phyloP scores from a whole-genome alignment of 2,329 filamentous ascomycete genomes.

The Purpureocillium takamizusanense region DNA sequence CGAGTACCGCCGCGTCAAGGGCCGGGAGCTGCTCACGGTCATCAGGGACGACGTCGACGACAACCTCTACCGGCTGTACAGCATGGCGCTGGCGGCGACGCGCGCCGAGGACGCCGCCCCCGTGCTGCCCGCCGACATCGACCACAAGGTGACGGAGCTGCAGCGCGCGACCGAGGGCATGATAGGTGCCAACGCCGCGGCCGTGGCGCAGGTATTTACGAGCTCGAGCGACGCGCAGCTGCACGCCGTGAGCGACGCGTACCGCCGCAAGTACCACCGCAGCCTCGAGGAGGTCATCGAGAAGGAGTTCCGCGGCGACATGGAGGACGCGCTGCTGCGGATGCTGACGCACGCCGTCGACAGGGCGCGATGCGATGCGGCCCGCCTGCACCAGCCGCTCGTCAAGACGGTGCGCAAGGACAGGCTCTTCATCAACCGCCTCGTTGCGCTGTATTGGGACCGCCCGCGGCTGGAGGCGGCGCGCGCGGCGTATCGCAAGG shows the following conservation, averaged over 20 bases:
- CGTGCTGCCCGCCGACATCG: constrained; percentile 17
- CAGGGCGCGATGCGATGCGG: constrained; percentile 15
- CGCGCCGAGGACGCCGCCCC: constrained; percentile 19
- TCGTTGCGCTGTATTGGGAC: constrained; percentile 16
- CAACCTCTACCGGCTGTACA: constrained; percentile 20
- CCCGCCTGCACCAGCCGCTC: constrained; percentile 14
- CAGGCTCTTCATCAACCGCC: constrained; percentile 20
- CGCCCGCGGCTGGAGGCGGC: background rate
- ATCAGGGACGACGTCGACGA: constrained; percentile 22
- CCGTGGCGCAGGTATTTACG: constrained; percentile 22
- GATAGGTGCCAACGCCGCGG: constrained; percentile 18
- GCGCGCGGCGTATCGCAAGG: constrained; percentile 6
- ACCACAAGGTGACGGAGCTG: constrained; percentile 21
- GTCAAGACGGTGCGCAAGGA: constrained; percentile 18
- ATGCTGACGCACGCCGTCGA: constrained; percentile 17
- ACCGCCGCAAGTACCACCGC: constrained; percentile 22
- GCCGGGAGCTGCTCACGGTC: constrained; percentile 18
- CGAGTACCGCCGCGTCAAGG: constrained; percentile 18
- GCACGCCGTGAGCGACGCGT: constrained; percentile 16
- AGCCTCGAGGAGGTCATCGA: constrained; percentile 22
- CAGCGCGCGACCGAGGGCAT: constrained; percentile 22
- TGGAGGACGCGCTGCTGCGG: constrained; percentile 21
- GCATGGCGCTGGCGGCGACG: constrained; percentile 19
- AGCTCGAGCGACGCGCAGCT: constrained; percentile 13
- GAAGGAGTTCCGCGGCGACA: constrained; percentile 24